Evolutionary conservation across 495 filamentous ascomycete genomes (phyloP).

Genomic region (Recurvomyces mirabilis): DNA sequence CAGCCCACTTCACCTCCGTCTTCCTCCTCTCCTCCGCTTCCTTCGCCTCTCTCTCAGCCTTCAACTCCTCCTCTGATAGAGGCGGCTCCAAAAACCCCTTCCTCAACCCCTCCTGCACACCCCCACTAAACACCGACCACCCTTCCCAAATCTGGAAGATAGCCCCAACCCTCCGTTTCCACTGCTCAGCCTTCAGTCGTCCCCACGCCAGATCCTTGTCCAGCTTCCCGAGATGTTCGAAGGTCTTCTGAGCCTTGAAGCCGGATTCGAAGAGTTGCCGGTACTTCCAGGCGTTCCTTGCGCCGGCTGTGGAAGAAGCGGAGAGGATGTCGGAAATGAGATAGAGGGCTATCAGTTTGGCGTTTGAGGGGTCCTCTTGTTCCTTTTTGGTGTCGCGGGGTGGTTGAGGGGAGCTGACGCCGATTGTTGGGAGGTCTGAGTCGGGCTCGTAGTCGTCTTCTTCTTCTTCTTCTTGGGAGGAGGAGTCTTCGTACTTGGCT

Average conservation of each 20-base stretch:
- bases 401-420: constrained; percentile 10
- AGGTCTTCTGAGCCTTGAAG: constrained; percentile 57
- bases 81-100: constrained; percentile 66
- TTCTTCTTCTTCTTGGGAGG: constrained; percentile 32
- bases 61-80: constrained; percentile 39
- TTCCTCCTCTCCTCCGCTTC: constrained; percentile 42
- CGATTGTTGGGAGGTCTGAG: constrained; percentile 22
- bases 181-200: constrained; percentile 74
- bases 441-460: constrained; percentile 30
- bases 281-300: constrained; percentile 85
- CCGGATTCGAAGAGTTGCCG: constrained; percentile 72
- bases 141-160: constrained; percentile 77
- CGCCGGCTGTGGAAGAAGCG: constrained; percentile 68
- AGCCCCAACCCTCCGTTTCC: constrained; percentile 65
- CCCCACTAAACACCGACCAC: constrained; percentile 75
- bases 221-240: constrained; percentile 69
- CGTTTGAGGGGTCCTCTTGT: constrained; percentile 53
- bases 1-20: constrained; percentile 29
- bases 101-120: constrained; percentile 61
- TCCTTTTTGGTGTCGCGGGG: constrained; percentile 38
- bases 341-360: constrained; percentile 75
- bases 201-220: constrained; percentile 74
- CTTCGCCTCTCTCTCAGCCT: constrained; percentile 17
- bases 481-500: constrained; percentile 28
- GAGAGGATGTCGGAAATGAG: constrained; percentile 81